Evolutionary conservation across 345 rosid species (phyloP).

Genomic region (Eucalyptus virginea): DNA sequence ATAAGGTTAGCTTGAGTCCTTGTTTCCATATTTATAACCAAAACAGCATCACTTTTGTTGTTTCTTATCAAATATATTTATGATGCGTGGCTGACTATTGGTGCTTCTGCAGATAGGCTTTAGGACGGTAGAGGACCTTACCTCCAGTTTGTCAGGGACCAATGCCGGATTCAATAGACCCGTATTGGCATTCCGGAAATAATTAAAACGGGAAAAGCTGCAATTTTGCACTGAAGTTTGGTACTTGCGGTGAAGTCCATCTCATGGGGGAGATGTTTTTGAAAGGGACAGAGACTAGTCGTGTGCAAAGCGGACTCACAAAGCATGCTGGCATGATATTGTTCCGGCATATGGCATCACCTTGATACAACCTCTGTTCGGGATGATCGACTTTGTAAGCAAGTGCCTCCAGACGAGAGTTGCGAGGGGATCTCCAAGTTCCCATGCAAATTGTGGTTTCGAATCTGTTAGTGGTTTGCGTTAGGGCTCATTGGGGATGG

Average conservation of each 20-base stretch:
- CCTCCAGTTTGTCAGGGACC: slow-evolving; percentile 50
- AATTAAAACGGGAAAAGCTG: neutral
- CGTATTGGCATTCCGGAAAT: slow-evolving; percentile 67
- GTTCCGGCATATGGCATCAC: neutral
- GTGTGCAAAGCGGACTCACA: neutral
- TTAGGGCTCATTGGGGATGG: neutral
- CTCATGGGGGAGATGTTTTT: neutral
- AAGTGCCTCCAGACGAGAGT: neutral
- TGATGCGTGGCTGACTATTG: neutral
- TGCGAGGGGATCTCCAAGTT: neutral
- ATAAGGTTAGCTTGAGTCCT: slow-evolving; percentile 39
- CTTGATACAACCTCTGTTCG: neutral
- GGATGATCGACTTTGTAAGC: neutral
- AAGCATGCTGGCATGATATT: neutral
- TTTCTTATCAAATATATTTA: neutral
- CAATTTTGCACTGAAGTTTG: neutral
- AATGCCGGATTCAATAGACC: slow-evolving; percentile 75
- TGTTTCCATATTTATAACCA: neutral
- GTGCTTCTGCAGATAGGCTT: slow-evolving; percentile 68
- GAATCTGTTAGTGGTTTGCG: neutral
- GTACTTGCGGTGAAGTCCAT: neutral
- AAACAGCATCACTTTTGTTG: neutral
- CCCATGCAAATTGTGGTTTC: neutral
- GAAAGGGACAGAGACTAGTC: neutral
- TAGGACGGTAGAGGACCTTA: slow-evolving; percentile 64